A percentile compares a stretch with the other conserved stretches of the same genome.
Evolutionary conservation across 164 flowering plant genomes (phyloP).

Genomic region (Macadamia integrifolia): DNA sequence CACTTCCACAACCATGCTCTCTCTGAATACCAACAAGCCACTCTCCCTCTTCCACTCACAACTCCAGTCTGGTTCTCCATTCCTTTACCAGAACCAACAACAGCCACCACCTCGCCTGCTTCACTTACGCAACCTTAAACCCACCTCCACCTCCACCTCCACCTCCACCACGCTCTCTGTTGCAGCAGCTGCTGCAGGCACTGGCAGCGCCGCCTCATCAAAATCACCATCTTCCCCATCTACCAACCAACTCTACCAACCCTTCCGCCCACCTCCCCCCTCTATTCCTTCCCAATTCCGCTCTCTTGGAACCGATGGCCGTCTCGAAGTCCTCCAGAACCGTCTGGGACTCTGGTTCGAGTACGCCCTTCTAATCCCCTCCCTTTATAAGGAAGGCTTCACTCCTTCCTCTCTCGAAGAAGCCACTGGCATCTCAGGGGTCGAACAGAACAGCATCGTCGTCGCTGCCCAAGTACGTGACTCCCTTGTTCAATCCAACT

Average conservation of each 20-base stretch:
- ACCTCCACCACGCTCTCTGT: background rate
- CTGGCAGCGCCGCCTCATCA: slow-evolving; percentile 10
- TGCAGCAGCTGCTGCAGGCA: background rate
- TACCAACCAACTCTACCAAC: slow-evolving; percentile 53
- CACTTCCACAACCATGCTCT: slow-evolving; percentile 17
- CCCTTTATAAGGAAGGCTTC: slow-evolving; percentile 64
- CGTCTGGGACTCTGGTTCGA: slow-evolving; percentile 88
- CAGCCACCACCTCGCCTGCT: slow-evolving; percentile 6
- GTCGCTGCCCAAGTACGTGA: slow-evolving; percentile 77
- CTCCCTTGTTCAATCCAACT: slow-evolving; percentile 38
- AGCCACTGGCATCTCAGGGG: slow-evolving; percentile 74
- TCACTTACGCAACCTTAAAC: slow-evolving; percentile 7
- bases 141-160: slow-evolving; percentile 17
- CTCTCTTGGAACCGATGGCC: slow-evolving; percentile 40
- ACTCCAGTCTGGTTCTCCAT: slow-evolving; percentile 5
- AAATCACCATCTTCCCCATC: slow-evolving; percentile 1
- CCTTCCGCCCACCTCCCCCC: slow-evolving; percentile 74
- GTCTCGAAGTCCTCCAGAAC: slow-evolving; percentile 54
- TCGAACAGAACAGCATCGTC: slow-evolving; percentile 72
- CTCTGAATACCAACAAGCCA: slow-evolving; percentile 21
- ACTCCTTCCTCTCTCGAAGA: slow-evolving; percentile 64
- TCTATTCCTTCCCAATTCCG: slow-evolving; percentile 53
- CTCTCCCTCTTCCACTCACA: slow-evolving; percentile 13
- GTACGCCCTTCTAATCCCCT: slow-evolving; percentile 69
- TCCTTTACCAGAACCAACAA: slow-evolving; percentile 5